Evolutionary conservation across 176 grass and related monocot species (phyloP).

Genomic region (Saccharum officinarum): DNA sequence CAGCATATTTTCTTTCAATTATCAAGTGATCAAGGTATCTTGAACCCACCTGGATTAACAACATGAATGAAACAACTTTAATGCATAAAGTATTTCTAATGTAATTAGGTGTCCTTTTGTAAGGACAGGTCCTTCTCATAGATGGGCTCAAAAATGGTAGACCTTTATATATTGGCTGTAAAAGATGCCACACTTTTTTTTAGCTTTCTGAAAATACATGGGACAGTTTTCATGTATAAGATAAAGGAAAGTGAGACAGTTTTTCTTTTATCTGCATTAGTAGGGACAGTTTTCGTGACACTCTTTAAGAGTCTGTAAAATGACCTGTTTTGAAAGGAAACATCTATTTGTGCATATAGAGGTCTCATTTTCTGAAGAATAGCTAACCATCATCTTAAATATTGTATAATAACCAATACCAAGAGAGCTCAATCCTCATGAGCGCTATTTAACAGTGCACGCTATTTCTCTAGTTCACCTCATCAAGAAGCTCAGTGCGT

Average conservation of each 20-base stretch:
- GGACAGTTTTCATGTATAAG: too few relatives aligned
- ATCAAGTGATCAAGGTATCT: constrained; percentile 98
- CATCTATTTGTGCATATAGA: background rate
- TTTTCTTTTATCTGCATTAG: constrained; percentile 6
- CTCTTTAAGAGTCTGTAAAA: background rate
- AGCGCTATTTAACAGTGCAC: background rate
- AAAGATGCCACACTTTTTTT: background rate
- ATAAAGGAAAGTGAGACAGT: background rate
- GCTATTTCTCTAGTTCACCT: constrained; percentile 53
- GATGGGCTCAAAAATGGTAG: background rate
- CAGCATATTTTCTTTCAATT: constrained; percentile 91
- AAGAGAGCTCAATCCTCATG: background rate
- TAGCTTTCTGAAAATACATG: constrained; percentile 2
- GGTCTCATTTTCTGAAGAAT: constrained; percentile 16
- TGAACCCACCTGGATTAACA: constrained; percentile 72
- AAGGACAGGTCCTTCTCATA: background rate
- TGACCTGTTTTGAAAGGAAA: background rate
- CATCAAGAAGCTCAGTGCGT: constrained; percentile 84
- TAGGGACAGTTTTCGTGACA: background rate
- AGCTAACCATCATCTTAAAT: background rate
- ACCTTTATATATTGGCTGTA: background rate
- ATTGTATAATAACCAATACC: background rate
- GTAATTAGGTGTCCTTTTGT: constrained; percentile 1
- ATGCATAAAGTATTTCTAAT: constrained; percentile 21
- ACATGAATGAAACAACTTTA: constrained; percentile 31